Evolutionary conservation across 495 filamentous ascomycete genomes (phyloP), one percentile per base, ranked within the genome.

Genomic region (Chaetomium cochliodes): DNA sequence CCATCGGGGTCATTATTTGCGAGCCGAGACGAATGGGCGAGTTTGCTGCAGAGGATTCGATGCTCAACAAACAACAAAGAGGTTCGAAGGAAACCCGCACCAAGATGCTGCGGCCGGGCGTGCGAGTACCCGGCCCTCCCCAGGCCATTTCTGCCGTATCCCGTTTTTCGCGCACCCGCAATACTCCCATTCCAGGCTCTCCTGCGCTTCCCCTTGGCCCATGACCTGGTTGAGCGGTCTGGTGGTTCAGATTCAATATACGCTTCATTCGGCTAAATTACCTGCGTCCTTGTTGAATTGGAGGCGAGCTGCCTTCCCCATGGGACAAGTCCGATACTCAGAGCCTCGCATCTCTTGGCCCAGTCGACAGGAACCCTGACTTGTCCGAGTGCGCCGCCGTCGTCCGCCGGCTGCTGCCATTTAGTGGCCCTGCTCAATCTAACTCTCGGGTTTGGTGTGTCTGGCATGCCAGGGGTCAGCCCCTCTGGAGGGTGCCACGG

Each of bases 251-350:
- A 41, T 50, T 63, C 69, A 74, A 74, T 73, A 52, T 73, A 72
- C 46, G 33, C 42, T 65, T 61, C 65, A 63, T 69, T 72, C 67
- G 73, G 71, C 73, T 74, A 75, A 75, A 75, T 75, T 68, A 50
- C 33, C 66, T 69, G 68, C 65, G 54, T 9, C 67, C 64, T 69
- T 65, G 51, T 72, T 64, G 64, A 65, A 67, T 61, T 28, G 47
- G 60, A 66, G 44, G 64, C 56, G 41, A 66, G 64, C 60, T 67
- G 51, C 44, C 62, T 58, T 13, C 51, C 52, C 47, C 46, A 63
- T 61, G 53, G 60, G 63, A 42, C 65, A 47, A 67, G n/a, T 52
- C 33, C 60, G 51, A 42, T 46, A 33, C 33, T 28, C 12, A 28
- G 50, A 57, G 56, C 67, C 57, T 52, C 28, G 42, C 44, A 47